Base-by-base conservation (phyloP, 2,329 filamentous ascomycete genomes). In the Alternaria rosae region DNA sequence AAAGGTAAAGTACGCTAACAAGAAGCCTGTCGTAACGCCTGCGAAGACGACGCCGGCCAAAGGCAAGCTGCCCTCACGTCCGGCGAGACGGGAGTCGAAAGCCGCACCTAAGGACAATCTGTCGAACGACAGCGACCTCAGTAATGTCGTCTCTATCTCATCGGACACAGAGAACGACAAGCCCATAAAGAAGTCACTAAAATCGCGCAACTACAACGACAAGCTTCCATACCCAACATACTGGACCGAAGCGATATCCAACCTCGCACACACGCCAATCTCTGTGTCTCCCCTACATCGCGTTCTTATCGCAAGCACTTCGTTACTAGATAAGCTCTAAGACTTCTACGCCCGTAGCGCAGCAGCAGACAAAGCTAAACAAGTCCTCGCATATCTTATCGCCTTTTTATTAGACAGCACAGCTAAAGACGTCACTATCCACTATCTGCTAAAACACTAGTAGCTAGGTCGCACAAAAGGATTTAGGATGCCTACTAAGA, bases 391-490 rank as follows among this genome's bases (percentile, higher is more conserved):
- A 45, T 99, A 99, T 73, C 87, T 97, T 3, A 84, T 98, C 17
- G 94, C 91, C 0, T 92, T 92, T 78, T 92, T 92, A 1, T 81
- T 87, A 3, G 94, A 98, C 74, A 92, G 92, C 3, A 94, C 93
- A 0, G 94, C 93, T 12, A 98, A 98, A 76, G 95, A 98, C 76
- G 91, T 99, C 15, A 98, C 95, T 0, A 89, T 95, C 10, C 88
- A 95, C 26, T 99, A 99, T 76, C 82, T 99, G 7, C 94, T 91
- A 72, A 88, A 90, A n/a, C n/a, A n/a, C n/a, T n/a, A n/a, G 55
- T 89, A 93, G 76, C 95, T 95, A 0, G 94, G 95, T 5, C 91
- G 93, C 68, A 97, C 94, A 0, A 98, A 97, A 75, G 93, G 94
- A 4, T 86, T 90, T 66, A 87, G 95, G 8, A 86, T 97, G 75